phyloP scores from a whole-genome alignment of 768 basidiomycete species.

The Tylopilus sp. region DNA sequence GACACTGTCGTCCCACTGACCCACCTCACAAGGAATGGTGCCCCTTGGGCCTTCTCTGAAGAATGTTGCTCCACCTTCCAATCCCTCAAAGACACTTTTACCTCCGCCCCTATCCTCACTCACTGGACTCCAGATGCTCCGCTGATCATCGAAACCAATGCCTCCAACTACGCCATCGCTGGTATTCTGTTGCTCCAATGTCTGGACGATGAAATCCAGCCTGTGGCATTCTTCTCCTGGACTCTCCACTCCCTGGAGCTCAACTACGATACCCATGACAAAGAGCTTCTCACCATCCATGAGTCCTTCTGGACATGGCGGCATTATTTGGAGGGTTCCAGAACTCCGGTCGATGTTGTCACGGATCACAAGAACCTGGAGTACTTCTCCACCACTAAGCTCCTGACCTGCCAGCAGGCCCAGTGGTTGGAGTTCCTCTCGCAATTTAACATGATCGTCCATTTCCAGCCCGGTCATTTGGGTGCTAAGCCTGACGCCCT shows the following conservation, averaged over 20 bases:
- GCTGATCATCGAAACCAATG: background rate
- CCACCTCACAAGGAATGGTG: background rate
- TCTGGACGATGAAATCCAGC: background rate
- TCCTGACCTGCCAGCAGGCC: too few relatives aligned
- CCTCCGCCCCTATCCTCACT: background rate
- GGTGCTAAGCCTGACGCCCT: too few relatives aligned
- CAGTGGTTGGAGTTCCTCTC: too few relatives aligned
- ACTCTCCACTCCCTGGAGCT: background rate
- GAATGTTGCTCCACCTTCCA: background rate
- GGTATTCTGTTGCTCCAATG: background rate
- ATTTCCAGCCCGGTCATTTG: too few relatives aligned
- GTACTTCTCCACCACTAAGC: too few relatives aligned
- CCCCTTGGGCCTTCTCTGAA: background rate
- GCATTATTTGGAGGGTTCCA: background rate
- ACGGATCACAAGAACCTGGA: background rate
- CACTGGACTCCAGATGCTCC: background rate
- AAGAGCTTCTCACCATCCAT: background rate
- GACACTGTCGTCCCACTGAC: background rate
- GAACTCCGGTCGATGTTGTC: background rate
- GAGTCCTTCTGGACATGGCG: background rate
- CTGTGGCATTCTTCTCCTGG: background rate
- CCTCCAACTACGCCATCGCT: background rate
- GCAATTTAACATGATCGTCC: too few relatives aligned
- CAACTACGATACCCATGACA: background rate
- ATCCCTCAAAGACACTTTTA: background rate